Evolutionary conservation across 805 yeast species (phyloP).

Genomic region (Tetrapisispora pingtungensis): DNA sequence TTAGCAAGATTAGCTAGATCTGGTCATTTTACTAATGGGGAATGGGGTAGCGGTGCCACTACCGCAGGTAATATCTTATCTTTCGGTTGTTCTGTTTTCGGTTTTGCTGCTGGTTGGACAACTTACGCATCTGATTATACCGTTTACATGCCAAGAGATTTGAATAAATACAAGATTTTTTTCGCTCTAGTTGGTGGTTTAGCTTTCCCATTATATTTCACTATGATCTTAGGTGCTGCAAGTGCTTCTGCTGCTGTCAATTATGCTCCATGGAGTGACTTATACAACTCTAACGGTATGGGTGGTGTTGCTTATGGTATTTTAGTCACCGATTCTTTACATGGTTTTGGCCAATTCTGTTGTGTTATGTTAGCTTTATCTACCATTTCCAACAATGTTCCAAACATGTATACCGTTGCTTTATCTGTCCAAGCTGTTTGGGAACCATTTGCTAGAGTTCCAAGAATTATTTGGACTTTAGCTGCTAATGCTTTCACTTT

Average conservation of each 20-base stretch:
- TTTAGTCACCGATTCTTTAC: slow-evolving; percentile 68
- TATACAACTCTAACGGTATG: slow-evolving; percentile 44
- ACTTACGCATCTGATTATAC: slow-evolving; percentile 90
- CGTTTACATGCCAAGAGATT: slow-evolving; percentile 66
- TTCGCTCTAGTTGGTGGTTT: slow-evolving; percentile 55
- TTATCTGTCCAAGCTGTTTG: slow-evolving; percentile 79
- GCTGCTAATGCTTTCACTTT: slow-evolving; percentile 65
- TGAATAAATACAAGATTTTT: slow-evolving; percentile 51
- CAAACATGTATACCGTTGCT: slow-evolving; percentile 87
- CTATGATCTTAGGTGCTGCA: slow-evolving; percentile 80
- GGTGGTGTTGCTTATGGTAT: slow-evolving; percentile 82
- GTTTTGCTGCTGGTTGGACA: slow-evolving; percentile 92
- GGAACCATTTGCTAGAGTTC: slow-evolving; percentile 63
- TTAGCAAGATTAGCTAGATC: slow-evolving; percentile 67
- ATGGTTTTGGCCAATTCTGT: slow-evolving; percentile 84
- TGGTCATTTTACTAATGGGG: slow-evolving; percentile 50
- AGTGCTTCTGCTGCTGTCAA: slow-evolving; percentile 56
- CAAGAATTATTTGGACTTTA: slow-evolving; percentile 77
- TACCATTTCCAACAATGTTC: slow-evolving; percentile 84
- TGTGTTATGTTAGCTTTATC: slow-evolving; percentile 77
- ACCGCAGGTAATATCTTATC: slow-evolving; percentile 72
- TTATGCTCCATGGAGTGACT: slow-evolving; percentile 35
- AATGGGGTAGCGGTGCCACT: slow-evolving; percentile 42
- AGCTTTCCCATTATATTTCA: slow-evolving; percentile 56
- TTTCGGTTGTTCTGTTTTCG: slow-evolving; percentile 74